These are phyloP conservation scores for Penicillium sp. DNA, from an alignment of 2,329 filamentous ascomycete genomes.

Conservation along the genomic window DNA sequence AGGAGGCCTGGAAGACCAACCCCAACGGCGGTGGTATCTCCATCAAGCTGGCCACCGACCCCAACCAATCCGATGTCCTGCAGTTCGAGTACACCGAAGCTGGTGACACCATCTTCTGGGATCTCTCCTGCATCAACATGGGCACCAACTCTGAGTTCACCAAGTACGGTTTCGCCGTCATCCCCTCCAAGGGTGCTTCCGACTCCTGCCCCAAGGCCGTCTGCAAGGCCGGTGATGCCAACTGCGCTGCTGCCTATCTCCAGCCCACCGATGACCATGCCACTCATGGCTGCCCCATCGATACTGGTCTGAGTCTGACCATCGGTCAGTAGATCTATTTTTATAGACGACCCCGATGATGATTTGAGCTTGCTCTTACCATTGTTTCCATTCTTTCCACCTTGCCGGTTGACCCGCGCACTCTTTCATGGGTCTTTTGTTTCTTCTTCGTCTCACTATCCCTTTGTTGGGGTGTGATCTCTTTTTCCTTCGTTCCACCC, in stretches of 20 bases:
- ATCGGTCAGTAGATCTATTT: slow-evolving; percentile 33
- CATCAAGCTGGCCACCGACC: slow-evolving; percentile 44
- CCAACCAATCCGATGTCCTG: slow-evolving; percentile 40
- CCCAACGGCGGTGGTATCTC: slow-evolving; percentile 47
- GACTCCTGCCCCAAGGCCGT: slow-evolving; percentile 37
- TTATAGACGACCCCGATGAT: background rate
- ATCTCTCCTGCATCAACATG: slow-evolving; percentile 46
- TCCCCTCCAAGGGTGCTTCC: slow-evolving; percentile 28
- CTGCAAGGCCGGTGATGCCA: slow-evolving; percentile 40
- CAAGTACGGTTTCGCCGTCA: slow-evolving; percentile 40
- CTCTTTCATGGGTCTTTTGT: slow-evolving; percentile 19
- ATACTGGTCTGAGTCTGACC: slow-evolving; percentile 37
- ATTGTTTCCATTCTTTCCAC: slow-evolving; percentile 5
- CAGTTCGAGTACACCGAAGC: slow-evolving; percentile 47
- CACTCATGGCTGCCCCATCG: slow-evolving; percentile 45
- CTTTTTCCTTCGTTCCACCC: slow-evolving; percentile 13
- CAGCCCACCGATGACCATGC: slow-evolving; percentile 45
- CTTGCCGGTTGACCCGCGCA: slow-evolving; percentile 31
- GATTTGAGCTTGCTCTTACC: slow-evolving; percentile 6
- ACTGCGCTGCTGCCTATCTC: slow-evolving; percentile 46
- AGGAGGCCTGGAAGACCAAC: slow-evolving; percentile 40
- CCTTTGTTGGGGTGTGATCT: slow-evolving; percentile 1
- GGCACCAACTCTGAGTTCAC: slow-evolving; percentile 36
- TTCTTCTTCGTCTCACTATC: slow-evolving; percentile 10
- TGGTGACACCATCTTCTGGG: slow-evolving; percentile 42